A percentile compares a stretch with the other conserved stretches of the same genome.
Conservation (phyloP, 2,329 filamentous ascomycete genomes). For the Acephala macrosclerotiorum region DNA sequence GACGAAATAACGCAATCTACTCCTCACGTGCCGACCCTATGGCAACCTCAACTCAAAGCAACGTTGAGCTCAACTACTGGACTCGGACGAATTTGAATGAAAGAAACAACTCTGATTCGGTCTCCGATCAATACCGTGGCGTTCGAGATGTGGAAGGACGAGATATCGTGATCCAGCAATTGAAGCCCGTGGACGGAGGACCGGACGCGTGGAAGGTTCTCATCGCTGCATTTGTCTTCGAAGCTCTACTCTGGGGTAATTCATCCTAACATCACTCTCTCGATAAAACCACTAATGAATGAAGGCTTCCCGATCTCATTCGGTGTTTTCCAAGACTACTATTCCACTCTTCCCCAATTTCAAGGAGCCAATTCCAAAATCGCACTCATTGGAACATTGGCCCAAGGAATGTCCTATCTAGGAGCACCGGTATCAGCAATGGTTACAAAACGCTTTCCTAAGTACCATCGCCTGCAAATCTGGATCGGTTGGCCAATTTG, state of each 20-base stretch:
- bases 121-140: not conserved
- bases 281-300: constrained; percentile 36
- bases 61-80: constrained; percentile 16
- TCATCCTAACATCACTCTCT: not conserved
- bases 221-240: constrained; percentile 57
- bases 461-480: constrained; percentile 47
- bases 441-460: constrained; percentile 45
- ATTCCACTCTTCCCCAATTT: constrained; percentile 66
- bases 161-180: constrained; percentile 14
- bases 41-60: not conserved
- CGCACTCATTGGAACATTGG: constrained; percentile 66
- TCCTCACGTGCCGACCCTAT: not conserved
- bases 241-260: constrained; percentile 61
- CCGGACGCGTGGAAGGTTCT: constrained; percentile 54
- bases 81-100: not conserved
- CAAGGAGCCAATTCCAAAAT: constrained; percentile 53
- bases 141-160: constrained; percentile 4
- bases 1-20: not conserved
- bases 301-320: constrained; percentile 73
- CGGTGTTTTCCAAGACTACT: constrained; percentile 76
- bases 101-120: not conserved
- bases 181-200: constrained; percentile 40
- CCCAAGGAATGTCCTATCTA: constrained; percentile 45
- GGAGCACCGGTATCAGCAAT: constrained; percentile 46
- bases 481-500: constrained; percentile 50